These are phyloP conservation scores for Pisolithus sp. DNA, from an alignment of 768 basidiomycete species.

Conservation along the genomic window DNA sequence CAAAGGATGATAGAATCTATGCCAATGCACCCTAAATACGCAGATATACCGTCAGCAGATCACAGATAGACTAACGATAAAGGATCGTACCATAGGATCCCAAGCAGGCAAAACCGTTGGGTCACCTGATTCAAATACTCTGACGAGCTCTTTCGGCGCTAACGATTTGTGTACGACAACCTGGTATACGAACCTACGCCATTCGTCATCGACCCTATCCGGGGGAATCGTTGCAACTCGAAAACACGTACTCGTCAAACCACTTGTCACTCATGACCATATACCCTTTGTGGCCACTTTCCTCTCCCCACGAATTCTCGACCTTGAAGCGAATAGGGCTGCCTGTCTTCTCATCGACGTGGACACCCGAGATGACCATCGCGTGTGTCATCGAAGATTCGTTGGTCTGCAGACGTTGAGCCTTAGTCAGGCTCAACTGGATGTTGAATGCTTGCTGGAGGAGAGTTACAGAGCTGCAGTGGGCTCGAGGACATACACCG, in stretches of 20 bases:
- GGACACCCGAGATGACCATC: constrained; percentile 82
- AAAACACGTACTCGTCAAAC: constrained; percentile 74
- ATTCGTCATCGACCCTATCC: constrained; percentile 1
- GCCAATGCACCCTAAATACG: constrained; percentile 5
- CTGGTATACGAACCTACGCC: constrained; percentile 78
- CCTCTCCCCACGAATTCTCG: constrained; percentile 91
- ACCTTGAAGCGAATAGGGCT: constrained; percentile 89
- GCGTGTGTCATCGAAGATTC: constrained; percentile 95
- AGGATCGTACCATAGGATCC: constrained; percentile 45
- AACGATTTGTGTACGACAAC: constrained; percentile 80
- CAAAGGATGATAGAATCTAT: constrained; percentile 8
- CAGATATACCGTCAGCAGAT: neutral
- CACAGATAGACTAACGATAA: neutral
- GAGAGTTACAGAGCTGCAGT: too few species aligned
- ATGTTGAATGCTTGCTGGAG: constrained; percentile 76
- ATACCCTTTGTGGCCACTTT: constrained; percentile 74
- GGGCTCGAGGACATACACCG: neutral
- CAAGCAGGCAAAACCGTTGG: constrained; percentile 72
- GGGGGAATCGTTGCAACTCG: neutral
- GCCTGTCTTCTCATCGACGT: constrained; percentile 64
- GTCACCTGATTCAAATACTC: constrained; percentile 68
- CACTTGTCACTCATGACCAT: constrained; percentile 89
- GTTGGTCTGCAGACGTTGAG: constrained; percentile 71
- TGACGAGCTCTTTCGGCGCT: constrained; percentile 74
- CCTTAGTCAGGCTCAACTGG: constrained; percentile 73